phyloP scores from a whole-genome alignment of 2,329 filamentous ascomycete species.

The Sclerotinia glacialis region DNA sequence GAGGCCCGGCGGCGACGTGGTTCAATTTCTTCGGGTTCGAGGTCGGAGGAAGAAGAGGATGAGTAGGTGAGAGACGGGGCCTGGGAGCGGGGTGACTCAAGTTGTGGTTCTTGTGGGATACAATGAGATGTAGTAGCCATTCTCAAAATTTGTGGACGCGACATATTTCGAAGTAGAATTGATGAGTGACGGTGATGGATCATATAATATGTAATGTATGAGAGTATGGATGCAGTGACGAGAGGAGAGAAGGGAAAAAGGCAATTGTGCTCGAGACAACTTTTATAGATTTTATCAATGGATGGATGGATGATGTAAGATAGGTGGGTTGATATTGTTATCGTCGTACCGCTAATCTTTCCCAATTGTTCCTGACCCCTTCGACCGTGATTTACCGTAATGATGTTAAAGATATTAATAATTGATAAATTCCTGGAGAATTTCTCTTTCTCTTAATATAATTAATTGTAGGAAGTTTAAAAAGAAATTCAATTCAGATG shows the following conservation, averaged over 20 bases:
- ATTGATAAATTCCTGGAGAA: neutral
- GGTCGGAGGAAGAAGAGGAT: slow-evolving; percentile 56
- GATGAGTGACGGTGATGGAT: slow-evolving; percentile 21
- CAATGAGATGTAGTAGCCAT: slow-evolving; percentile 38
- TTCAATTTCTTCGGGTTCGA: slow-evolving; percentile 44
- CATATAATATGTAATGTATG: neutral
- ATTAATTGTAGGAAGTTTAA: neutral
- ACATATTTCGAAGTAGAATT: slow-evolving; percentile 29
- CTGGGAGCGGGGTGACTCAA: slow-evolving; percentile 42
- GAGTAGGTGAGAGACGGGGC: slow-evolving; percentile 63
- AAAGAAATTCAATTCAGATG: neutral
- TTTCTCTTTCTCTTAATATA: neutral
- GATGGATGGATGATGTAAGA: neutral
- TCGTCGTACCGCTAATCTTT: neutral
- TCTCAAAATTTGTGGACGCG: slow-evolving; percentile 32
- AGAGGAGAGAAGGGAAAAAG: neutral
- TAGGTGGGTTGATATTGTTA: no score
- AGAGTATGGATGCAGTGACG: neutral
- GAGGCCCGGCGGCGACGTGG: slow-evolving; percentile 62
- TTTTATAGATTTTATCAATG: neutral
- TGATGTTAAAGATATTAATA: neutral
- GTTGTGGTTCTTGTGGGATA: slow-evolving; percentile 34
- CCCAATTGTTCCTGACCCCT: neutral
- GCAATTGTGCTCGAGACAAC: neutral
- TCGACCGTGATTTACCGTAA: no score